Percentiles rank a stretch among this genome's conserved stretches.
Evolutionary conservation across 257 asterid species (phyloP).

Genomic region (Ilex aquifolium): DNA sequence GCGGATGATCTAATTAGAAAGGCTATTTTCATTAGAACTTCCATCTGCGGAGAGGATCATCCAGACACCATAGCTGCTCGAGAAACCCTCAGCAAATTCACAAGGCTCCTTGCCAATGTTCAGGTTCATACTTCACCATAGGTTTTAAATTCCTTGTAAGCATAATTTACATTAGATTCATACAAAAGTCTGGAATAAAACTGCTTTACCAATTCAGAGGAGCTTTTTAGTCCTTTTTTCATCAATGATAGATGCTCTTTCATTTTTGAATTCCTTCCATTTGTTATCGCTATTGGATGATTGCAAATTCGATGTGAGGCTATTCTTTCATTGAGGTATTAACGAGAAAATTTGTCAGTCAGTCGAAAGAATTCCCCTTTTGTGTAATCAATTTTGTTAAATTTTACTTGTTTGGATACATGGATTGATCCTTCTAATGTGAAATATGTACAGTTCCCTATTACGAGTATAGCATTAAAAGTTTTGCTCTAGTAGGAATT

Average conservation of each 20-base stretch:
- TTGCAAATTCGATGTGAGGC: neutral
- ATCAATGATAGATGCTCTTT: neutral
- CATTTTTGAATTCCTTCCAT: neutral
- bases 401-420: too few relatives aligned
- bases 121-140: slow-evolving; percentile 58
- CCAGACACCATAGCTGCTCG: slow-evolving; percentile 85
- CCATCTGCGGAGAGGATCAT: slow-evolving; percentile 87
- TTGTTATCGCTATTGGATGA: neutral
- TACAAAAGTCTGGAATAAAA: neutral
- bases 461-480: too few relatives aligned
- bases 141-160: slow-evolving; percentile 15
- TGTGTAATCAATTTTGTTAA: too few relatives aligned
- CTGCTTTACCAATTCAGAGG: neutral
- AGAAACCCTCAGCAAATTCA: slow-evolving; percentile 77
- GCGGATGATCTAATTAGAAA: slow-evolving; percentile 87
- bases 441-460: too few relatives aligned
- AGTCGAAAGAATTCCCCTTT: neutral
- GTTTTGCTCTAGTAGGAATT: too few relatives aligned
- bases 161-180: slow-evolving; percentile 23
- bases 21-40: slow-evolving; percentile 72
- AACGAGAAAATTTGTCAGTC: too few relatives aligned
- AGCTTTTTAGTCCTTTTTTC: neutral
- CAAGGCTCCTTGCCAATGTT: slow-evolving; percentile 69
- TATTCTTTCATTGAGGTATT: neutral
- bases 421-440: too few relatives aligned